Base-by-base conservation (phyloP, 2,329 filamentous ascomycete species). In the Epichloe coenophiala region DNA sequence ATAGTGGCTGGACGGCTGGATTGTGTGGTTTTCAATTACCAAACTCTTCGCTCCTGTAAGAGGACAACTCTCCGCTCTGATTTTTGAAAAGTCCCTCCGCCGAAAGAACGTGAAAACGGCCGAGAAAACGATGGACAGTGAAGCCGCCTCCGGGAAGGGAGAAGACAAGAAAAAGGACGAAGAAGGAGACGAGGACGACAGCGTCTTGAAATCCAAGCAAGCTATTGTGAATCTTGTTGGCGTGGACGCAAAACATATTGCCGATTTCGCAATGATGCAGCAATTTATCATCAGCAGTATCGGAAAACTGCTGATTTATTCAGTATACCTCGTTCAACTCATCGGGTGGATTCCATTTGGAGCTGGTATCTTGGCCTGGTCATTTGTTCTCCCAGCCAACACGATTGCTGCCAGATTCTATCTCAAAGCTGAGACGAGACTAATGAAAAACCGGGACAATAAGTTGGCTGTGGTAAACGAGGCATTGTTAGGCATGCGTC, bases 401-500 rank as follows among this genome's bases (percentile, higher is more conserved):
- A 74, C 83, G 27, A 79, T 75, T 55, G 78, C 80, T 52, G 79
- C 83, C 37, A 85, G 76, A 60, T 71, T 71, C 19, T 87, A 88
- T 59, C 70, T 81, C 1, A 71, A 68, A 21, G 76, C 81, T 4
- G 82, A 88, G 59, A 82, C 84, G 50, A 69, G 72, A 47, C 65
- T 91, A 47, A 90, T 90, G 85, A 86, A 84, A 61, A 73, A 82
- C 31, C 74, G 86, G 43, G 87, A 91, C 62, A 73, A 80, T 50
- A 91, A 90, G 65, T 75, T 89, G 66, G 82, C 77, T 0, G 76
- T 89, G 13, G 76, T 93, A 33, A 86, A 85, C 1, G 86, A 93
- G 63, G 84, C 83, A 0, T 68, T 93, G 1, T 78, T 86, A 57
- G 86, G 86, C 7, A 90, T 91, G 55, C 78, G 86, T 1, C 87